Conservation (phyloP, 805 yeast genomes). For the Candida sakaeoensis region DNA sequence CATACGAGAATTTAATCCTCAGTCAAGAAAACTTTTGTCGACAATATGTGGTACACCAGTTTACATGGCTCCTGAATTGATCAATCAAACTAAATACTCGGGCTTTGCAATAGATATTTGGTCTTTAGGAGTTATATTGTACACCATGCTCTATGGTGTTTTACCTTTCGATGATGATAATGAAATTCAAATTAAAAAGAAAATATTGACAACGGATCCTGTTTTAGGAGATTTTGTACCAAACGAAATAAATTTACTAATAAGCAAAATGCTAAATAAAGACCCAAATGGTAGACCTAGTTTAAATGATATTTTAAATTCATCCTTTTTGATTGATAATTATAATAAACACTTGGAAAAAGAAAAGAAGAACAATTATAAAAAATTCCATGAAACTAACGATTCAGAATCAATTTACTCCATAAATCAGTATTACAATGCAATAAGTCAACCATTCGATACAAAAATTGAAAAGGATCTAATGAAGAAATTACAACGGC, state of each 20-base stretch:
- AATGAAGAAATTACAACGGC: conserved; percentile 53
- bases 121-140: conserved; percentile 87
- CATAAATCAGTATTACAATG: conserved; percentile 35
- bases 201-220: conserved; percentile 68
- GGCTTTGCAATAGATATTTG: conserved; percentile 86
- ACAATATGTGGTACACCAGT: conserved; percentile 94
- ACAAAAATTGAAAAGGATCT: conserved; percentile 61
- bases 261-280: conserved; percentile 57
- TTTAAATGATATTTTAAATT: conserved; percentile 33
- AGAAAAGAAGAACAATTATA: conserved; percentile 3
- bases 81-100: conserved; percentile 62
- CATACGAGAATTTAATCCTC: conserved; percentile 64
- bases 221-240: conserved; percentile 45
- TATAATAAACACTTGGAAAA: conserved; percentile 25
- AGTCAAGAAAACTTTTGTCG: conserved; percentile 50
- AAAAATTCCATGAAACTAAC: conserved; percentile 12
- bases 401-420: conserved; percentile 38
- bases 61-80: conserved; percentile 94
- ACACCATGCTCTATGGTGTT: conserved; percentile 77
- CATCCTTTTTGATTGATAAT: conserved; percentile 31
- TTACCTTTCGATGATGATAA: conserved; percentile 92
- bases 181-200: conserved; percentile 54
- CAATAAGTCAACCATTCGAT: conserved; percentile 41
- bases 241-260: conserved; percentile 46
- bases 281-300: conserved; percentile 62